These are phyloP conservation scores for Mallotus nudiflorus DNA, from an alignment of 345 rosid species.

Conservation along the genomic window DNA sequence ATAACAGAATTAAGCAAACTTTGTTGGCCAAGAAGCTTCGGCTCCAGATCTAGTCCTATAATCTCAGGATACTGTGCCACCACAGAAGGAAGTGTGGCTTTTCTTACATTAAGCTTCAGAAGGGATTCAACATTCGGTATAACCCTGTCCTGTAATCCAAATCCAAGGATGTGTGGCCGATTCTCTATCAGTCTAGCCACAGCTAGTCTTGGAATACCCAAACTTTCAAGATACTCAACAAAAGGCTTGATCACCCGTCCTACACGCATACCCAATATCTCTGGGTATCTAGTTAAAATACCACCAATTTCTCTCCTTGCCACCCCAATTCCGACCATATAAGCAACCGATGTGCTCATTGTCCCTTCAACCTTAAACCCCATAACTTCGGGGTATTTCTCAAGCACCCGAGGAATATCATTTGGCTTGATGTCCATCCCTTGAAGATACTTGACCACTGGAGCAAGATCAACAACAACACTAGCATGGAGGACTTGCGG, in stretches of 20 bases:
- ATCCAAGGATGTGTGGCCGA: slow-evolving; percentile 77
- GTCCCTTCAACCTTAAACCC: slow-evolving; percentile 98
- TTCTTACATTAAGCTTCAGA: slow-evolving; percentile 57
- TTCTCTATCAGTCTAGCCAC: slow-evolving; percentile 88
- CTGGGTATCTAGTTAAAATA: slow-evolving; percentile 73
- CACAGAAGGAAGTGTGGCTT: slow-evolving; percentile 58
- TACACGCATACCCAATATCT: slow-evolving; percentile 88
- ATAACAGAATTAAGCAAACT: slow-evolving; percentile 52
- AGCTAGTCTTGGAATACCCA: slow-evolving; percentile 79
- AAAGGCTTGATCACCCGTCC: slow-evolving; percentile 86
- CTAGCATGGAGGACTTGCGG: slow-evolving; percentile 89
- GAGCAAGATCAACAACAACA: slow-evolving; percentile 89
- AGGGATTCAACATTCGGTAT: slow-evolving; percentile 64
- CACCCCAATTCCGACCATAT: slow-evolving; percentile 82
- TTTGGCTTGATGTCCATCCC: slow-evolving; percentile 85
- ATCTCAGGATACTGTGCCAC: slow-evolving; percentile 92
- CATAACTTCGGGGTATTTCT: slow-evolving; percentile 80
- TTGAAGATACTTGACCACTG: slow-evolving; percentile 88
- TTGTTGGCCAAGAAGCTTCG: slow-evolving; percentile 61
- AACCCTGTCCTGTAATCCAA: slow-evolving; percentile 60
- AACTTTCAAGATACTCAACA: slow-evolving; percentile 70
- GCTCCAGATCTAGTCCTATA: slow-evolving; percentile 61
- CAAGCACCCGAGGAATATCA: slow-evolving; percentile 82
- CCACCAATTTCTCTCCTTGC: slow-evolving; percentile 88
- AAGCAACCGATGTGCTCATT: slow-evolving; percentile 94